Evolutionary conservation across 2,329 filamentous ascomycete genomes (phyloP), one percentile per base, ranked within the genome.

Genomic region (Aspergillus floridensis): DNA sequence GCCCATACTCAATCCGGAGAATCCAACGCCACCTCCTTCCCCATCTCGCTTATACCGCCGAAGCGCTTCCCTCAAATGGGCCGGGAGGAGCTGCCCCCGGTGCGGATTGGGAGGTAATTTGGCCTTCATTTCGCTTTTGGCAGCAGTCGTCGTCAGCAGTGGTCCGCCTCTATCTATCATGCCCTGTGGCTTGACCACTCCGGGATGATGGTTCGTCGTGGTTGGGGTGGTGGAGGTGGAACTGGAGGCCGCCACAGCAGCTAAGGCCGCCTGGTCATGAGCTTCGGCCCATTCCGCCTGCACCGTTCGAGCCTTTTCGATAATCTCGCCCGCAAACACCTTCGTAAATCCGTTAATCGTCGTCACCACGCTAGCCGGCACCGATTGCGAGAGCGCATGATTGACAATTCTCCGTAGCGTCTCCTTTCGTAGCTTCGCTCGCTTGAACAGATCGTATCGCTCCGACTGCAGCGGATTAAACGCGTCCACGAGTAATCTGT

Each of bases 301-400:
- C 5, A 89, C 85, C 10, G 84, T 84, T 58, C 86, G 78, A 16
- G 87, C 86, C 65, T 84, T 81, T 71, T 89, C 87, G 57, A 89
- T 82, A 58, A 89, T 80, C 65, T 87, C 84, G 53, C 86, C 86
- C 12, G 86, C 84, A 72, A 88, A 89, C 63, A 86, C 81, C 72
- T 89, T 89, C 21, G 84, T 84, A 69, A 86, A 88, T 11, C 84
- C 84, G 47, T 82, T 84, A 55, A 89, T 85, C 5, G 84, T 84
- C 14, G 84, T 86, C 44, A 88, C 82, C 55, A 88, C 85, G 62
- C 82, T 85, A 29, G 82, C 80, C 1, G 86, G 86, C 5, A 89
- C 86, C 50, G 84, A 87, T 70, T 89, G 87, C 1, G 84, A 86
- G 44, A 89, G 81, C 1, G 86, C 87, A 70, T 87, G 85, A 66